phyloP scores from a whole-genome alignment of 2,329 filamentous ascomycete species.

The Blastomyces percursus region DNA sequence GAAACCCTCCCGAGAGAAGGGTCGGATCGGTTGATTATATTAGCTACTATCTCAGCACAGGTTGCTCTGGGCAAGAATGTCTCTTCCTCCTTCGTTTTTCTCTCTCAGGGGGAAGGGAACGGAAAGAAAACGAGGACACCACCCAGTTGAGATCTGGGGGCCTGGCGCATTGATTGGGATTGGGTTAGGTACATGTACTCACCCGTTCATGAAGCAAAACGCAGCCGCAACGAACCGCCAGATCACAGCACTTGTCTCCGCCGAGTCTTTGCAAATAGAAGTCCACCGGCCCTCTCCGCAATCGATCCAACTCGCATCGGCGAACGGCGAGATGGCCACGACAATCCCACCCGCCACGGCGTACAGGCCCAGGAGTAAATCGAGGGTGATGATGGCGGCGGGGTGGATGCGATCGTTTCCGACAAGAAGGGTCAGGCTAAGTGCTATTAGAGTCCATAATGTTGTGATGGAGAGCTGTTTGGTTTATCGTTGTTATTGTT shows the following conservation, averaged over 20 bases:
- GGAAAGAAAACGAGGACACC: too few species aligned
- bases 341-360: constrained; percentile 10
- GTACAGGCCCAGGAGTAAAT: constrained; percentile 18
- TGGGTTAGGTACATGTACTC: background rate
- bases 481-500: background rate
- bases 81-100: too few species aligned
- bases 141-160: too few species aligned
- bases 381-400: constrained; percentile 12
- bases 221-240: constrained; percentile 5
- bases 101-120: background rate
- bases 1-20: background rate
- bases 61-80: background rate
- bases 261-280: background rate
- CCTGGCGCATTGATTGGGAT: too few species aligned
- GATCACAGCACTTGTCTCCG: constrained; percentile 1
- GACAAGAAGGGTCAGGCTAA: background rate
- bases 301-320: constrained; percentile 2
- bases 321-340: background rate
- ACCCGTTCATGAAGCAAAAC: constrained; percentile 6
- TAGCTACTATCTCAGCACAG: background rate
- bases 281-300: background rate
- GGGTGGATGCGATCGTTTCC: constrained; percentile 2
- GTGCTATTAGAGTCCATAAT: constrained; percentile 1
- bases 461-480: constrained; percentile 1
- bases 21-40: background rate